Base-by-base conservation (phyloP, 2,329 filamentous ascomycete species). In the Neonectria coccinea region DNA sequence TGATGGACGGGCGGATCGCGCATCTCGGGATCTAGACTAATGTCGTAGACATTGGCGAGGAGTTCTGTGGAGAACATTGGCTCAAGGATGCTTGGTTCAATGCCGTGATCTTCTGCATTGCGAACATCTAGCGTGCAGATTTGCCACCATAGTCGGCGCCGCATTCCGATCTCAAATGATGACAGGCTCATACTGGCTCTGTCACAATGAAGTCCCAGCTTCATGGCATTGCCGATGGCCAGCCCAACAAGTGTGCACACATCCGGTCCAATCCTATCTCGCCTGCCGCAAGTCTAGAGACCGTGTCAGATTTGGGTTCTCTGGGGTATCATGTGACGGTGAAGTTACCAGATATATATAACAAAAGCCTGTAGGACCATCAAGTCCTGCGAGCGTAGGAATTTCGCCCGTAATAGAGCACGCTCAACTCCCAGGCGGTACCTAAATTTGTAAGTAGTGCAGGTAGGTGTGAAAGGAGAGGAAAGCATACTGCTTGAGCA, bases 61-160 rank as follows among this genome's bases (percentile, higher is more conserved):
- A 54, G 36, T 31, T 57, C 31, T 3, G 47, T 50, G 8, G 53
- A 25, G 9, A 39, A 42, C 5, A n/a, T 54, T 20, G 29, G 25
- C 18, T 61, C 58, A 16, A 65, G 11, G 39, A 70, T 59, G 7
- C 16, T 52, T 31, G 67, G 67, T 14, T 67, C 59, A 41, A 69
- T 51, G 2, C 85, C 85, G 68, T 87, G 83, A 62, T 88, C 86
- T 69, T 88, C 85, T 7, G 83, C 83, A 5, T 83, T 80, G 48
- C 84, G 76, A 12, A 80, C 78, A 67, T 86, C 84, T 2, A 85
- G 75, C 11, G 82, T 79, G 67, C 80, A 83, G 5, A 87, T 79
- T 58, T 84, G 82, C 83, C 84, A 86, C 84, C 85, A 86, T 7
- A 86, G 74, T 20, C 85, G 77, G 42, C 85, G 80, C 2, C 85